Evolutionary conservation across 2,329 filamentous ascomycete species (phyloP).

Genomic region (Sporothrix luriei): DNA sequence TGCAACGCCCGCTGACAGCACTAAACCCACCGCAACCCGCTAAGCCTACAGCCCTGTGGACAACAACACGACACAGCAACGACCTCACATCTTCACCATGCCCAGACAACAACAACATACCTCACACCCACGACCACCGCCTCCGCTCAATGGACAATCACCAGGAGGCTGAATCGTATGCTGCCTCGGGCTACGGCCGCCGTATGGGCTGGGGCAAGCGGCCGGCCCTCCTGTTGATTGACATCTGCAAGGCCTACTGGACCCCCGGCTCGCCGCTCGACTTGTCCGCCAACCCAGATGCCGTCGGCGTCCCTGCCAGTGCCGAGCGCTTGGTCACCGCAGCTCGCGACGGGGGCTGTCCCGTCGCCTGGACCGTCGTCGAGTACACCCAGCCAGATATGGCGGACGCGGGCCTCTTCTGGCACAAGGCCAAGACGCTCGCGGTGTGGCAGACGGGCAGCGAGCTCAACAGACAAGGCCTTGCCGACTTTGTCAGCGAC

Average conservation of each 20-base stretch:
- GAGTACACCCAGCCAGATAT: slow-evolving; percentile 49
- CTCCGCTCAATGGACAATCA: slow-evolving; percentile 25
- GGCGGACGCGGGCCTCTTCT: slow-evolving; percentile 51
- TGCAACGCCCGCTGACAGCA: not conserved
- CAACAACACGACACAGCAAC: no score
- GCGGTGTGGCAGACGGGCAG: slow-evolving; percentile 48
- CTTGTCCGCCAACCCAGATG: slow-evolving; percentile 44
- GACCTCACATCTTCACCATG: not conserved
- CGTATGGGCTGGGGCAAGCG: slow-evolving; percentile 50
- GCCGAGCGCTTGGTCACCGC: slow-evolving; percentile 48
- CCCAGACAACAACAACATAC: not conserved
- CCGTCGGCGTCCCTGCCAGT: slow-evolving; percentile 43
- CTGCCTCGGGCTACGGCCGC: slow-evolving; percentile 45
- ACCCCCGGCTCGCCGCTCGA: slow-evolving; percentile 48
- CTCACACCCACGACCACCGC: not conserved
- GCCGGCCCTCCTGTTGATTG: slow-evolving; percentile 51
- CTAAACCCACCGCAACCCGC: not conserved
- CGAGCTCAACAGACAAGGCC: slow-evolving; percentile 39
- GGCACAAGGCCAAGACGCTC: slow-evolving; percentile 48
- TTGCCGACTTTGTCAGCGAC: slow-evolving; percentile 45
- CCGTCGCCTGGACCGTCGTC: slow-evolving; percentile 51
- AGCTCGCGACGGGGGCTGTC: slow-evolving; percentile 45
- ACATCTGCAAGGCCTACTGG: slow-evolving; percentile 54
- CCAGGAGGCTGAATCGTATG: slow-evolving; percentile 38
- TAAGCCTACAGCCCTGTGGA: no score